Base-by-base conservation (phyloP, 176 grass and related monocot genomes). In the Areca catechu region DNA sequence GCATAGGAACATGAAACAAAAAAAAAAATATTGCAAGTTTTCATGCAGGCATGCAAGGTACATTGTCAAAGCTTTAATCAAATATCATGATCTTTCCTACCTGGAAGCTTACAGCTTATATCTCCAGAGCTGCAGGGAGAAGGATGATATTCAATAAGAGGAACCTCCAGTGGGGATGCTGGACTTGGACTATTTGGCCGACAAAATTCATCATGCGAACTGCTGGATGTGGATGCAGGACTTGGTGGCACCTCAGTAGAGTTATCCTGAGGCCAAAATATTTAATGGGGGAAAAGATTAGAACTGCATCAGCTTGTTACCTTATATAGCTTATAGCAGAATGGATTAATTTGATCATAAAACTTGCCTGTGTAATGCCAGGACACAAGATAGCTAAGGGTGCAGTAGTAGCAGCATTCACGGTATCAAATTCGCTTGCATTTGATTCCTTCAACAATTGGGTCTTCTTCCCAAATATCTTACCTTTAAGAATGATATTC, bases 161-260 rank as follows among this genome's bases (percentile, higher is more conserved):
- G 34, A 62, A 79, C 83, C 71, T 86, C 86, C 56, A 84, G 62
- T 4, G 83, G 86, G 4, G 83, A 87, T 24, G 82, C 83, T 5
- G 91, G 86, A 57, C 83, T 90, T 16, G 80, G 83, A 62, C 68
- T 77, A 37, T 77, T 62, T 16, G 34, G 58, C 10, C 18, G 66
- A 24, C 63, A 68, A 72, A 72, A 68, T 19, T 83, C 80, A 57
- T 77, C 69, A 54, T 61, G 79, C 49, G 67, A 77, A 70, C 67
- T 77, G 49, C 74, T 68, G 15, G 80, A 83, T 19, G 73, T 57
- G 7, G 80, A 77, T 57, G 61, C 67, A 3, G 80, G 73, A 52
- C 68, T 72, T 49, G 79, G 72, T 58, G 86, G 82, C 66, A 84
- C 7, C 53, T 81, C 82, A 15, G 74, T 78, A 19, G 69, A 61